Conservation (phyloP, 169 alveolate genomes). For the Plasmodium billcollinsi region DNA sequence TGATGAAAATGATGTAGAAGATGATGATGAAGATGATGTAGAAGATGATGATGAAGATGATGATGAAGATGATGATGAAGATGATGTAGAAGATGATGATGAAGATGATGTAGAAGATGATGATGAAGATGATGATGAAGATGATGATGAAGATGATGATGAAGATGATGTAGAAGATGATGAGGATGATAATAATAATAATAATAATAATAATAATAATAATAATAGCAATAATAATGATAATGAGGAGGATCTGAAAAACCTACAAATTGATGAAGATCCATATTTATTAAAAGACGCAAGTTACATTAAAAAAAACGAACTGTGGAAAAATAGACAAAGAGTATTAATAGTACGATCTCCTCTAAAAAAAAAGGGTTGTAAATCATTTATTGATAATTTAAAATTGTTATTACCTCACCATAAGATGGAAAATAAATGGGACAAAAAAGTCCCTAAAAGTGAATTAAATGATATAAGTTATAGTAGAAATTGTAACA, state of each 20-base stretch:
- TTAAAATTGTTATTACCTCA: constrained; percentile 97
- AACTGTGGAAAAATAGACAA: constrained; percentile 95
- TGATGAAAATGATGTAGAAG: neutral
- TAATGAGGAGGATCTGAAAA: neutral
- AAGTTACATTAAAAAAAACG: constrained; percentile 87
- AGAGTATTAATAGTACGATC: constrained; percentile 96
- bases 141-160: neutral
- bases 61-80: neutral
- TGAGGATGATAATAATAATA: neutral
- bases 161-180: neutral
- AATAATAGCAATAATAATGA: neutral
- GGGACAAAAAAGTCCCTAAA: constrained; percentile 91
- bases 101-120: neutral
- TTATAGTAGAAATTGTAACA: constrained; percentile 90
- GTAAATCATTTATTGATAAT: constrained; percentile 95
- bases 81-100: neutral
- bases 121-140: neutral
- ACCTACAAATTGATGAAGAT: constrained; percentile 79
- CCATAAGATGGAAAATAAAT: constrained; percentile 90
- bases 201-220: neutral
- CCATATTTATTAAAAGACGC: constrained; percentile 91
- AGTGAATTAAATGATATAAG: constrained; percentile 88
- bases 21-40: neutral
- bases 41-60: constrained; percentile 17
- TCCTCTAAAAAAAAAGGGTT: constrained; percentile 94